A percentile compares a stretch with the other conserved stretches of the same genome.
phyloP scores from a whole-genome alignment of 2,329 filamentous ascomycete species.

The Sporothrix mexicana region DNA sequence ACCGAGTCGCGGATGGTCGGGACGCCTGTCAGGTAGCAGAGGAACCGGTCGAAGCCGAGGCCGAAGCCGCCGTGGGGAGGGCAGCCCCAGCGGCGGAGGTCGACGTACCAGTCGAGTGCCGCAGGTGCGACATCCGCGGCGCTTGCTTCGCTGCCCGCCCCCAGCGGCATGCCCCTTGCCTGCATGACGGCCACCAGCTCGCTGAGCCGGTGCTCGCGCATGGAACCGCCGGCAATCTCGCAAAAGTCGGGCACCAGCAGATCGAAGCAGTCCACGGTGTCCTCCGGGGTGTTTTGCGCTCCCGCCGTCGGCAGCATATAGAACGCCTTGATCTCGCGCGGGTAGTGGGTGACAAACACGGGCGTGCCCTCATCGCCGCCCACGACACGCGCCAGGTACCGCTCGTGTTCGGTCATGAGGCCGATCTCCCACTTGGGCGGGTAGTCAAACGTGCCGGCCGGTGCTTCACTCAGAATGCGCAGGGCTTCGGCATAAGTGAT shows the following conservation, averaged over 20 bases:
- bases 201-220: conserved; percentile 73
- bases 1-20: conserved; percentile 84
- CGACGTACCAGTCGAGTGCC: conserved; percentile 80
- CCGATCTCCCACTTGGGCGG: conserved; percentile 72
- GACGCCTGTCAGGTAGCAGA: conserved; percentile 83
- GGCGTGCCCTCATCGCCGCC: conserved; percentile 60
- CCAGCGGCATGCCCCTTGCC: conserved; percentile 30
- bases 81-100: conserved; percentile 87
- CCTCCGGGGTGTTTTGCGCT: too few species aligned
- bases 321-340: conserved; percentile 87
- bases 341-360: conserved; percentile 92
- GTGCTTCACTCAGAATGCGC: conserved; percentile 66
- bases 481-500: conserved; percentile 85
- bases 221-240: conserved; percentile 85
- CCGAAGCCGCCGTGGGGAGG: conserved; percentile 92
- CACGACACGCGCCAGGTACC: conserved; percentile 72
- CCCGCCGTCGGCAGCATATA: conserved; percentile 59
- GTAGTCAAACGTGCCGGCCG: conserved; percentile 63
- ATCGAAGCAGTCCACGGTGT: conserved; percentile 87
- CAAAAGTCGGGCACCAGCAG: conserved; percentile 83
- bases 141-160: too few species aligned
- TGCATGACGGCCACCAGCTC: conserved; percentile 32
- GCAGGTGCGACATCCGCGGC: conserved; percentile 14
- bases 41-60: conserved; percentile 83
- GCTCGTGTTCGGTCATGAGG: conserved; percentile 91